phyloP scores from a whole-genome alignment of 768 basidiomycete genomes.

The Phanerochaete carnosa region DNA sequence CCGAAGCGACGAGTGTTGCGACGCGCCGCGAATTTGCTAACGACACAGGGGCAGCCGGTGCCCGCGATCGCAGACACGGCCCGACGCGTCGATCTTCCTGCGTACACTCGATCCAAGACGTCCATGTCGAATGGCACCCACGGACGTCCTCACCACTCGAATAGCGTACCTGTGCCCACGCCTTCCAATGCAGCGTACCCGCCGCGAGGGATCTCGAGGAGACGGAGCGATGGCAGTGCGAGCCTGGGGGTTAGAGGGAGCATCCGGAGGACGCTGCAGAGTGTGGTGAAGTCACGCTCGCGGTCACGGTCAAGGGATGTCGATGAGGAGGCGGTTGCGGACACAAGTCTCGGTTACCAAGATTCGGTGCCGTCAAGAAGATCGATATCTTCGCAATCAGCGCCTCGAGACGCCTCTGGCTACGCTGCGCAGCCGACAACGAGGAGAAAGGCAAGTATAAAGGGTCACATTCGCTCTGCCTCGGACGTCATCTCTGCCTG shows the following conservation, averaged over 20 bases:
- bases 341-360: too few species aligned
- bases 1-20: slow-evolving; percentile 8
- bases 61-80: slow-evolving; percentile 8
- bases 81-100: background rate
- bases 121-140: background rate
- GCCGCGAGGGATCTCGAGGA: background rate
- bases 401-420: background rate
- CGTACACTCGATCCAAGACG: background rate
- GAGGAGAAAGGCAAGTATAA: background rate
- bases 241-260: slow-evolving; percentile 5
- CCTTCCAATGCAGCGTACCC: background rate
- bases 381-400: slow-evolving; percentile 6
- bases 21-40: slow-evolving; percentile 18
- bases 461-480: slow-evolving; percentile 2
- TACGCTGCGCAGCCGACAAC: background rate
- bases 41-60: slow-evolving; percentile 14
- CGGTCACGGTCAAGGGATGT: background rate
- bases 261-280: slow-evolving; percentile 8
- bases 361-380: too few species aligned
- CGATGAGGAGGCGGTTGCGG: too few species aligned
- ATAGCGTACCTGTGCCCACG: slow-evolving; percentile 5
- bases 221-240: slow-evolving; percentile 9
- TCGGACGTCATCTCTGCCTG: slow-evolving; percentile 3
- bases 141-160: slow-evolving; percentile 11
- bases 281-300: background rate